Evolutionary conservation across 1,284 basidiomycete genomes (phyloP), one percentile per base, ranked within the genome.

Genomic region (Apiotrichum domesticum): DNA sequence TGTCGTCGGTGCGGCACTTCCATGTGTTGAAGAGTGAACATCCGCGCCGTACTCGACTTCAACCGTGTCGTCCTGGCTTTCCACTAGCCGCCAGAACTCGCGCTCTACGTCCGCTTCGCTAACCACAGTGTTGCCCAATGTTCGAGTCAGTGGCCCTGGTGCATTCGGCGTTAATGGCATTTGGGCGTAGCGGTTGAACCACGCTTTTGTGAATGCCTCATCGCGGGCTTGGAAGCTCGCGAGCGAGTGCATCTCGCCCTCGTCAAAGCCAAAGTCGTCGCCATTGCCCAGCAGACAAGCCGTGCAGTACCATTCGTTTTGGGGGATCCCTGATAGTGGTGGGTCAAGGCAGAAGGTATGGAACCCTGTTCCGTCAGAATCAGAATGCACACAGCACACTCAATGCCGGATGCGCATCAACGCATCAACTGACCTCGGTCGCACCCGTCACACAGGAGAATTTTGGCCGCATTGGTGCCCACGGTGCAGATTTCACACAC

Each of bases 41-140:
- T 99, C 96, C 1, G 96, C 96, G 33, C 96, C 96, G 71, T 99
- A 99, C 76, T 99, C 96, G 45, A 98, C 87, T 74, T 98, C 96
- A 15, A 99, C 93, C 0, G 90, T 94, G 73, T 98, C 95, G 44
- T 84, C 80, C 50, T 85, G 83, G 39, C 87, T 88, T 74, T 96
- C 87, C 5, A 97, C 92, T 49, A 99, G 82, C 43, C 94, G 82
- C 96, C 96, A 99, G 71, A 98, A 99, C 76, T 98, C 95, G 51
- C 83, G 81, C 80, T 99, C 96, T 2, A 98, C 84, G 65, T 96
- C 91, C 63, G 86, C 84, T 74, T 99, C 94, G 2, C 87, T 85
- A 14, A 95, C 85, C 1, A 79, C 68, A 37, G 86, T 79, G 57
- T 85, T 82, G 21, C 86, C 87, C 62, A 90, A 80, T 21, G 57